phyloP scores from a whole-genome alignment of 148 eudicot genomes.

The Oxyria digyna region DNA sequence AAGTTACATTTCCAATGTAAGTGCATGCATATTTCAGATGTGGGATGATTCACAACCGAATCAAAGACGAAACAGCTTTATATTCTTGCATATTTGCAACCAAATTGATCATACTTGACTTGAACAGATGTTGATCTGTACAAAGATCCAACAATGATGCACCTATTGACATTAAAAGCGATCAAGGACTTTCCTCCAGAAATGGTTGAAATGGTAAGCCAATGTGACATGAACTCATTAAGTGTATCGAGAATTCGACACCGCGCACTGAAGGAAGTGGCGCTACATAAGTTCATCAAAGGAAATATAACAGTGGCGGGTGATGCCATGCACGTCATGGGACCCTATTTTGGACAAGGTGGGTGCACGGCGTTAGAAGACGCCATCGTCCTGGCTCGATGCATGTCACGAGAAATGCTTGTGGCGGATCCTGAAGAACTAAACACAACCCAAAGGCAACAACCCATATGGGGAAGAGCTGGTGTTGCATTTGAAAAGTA shows the following conservation, averaged over 20 bases:
- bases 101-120: no score
- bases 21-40: no score
- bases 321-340: conserved; percentile 9
- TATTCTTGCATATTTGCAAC: no score
- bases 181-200: background rate
- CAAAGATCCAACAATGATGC: background rate
- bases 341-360: conserved; percentile 8
- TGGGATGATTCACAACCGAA: no score
- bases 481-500: background rate
- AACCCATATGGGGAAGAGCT: background rate
- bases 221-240: background rate
- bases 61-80: no score
- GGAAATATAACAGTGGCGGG: conserved; percentile 7
- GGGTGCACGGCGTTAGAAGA: conserved; percentile 5
- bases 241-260: background rate
- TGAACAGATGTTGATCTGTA: no score
- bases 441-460: background rate
- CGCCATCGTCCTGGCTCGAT: background rate
- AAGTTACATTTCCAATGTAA: no score
- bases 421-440: background rate
- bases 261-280: background rate
- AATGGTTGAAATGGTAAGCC: background rate
- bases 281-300: background rate
- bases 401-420: background rate
- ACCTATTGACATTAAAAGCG: background rate